Conservation (phyloP, 2,329 filamentous ascomycete genomes). For the Aureobasidium sp. region DNA sequence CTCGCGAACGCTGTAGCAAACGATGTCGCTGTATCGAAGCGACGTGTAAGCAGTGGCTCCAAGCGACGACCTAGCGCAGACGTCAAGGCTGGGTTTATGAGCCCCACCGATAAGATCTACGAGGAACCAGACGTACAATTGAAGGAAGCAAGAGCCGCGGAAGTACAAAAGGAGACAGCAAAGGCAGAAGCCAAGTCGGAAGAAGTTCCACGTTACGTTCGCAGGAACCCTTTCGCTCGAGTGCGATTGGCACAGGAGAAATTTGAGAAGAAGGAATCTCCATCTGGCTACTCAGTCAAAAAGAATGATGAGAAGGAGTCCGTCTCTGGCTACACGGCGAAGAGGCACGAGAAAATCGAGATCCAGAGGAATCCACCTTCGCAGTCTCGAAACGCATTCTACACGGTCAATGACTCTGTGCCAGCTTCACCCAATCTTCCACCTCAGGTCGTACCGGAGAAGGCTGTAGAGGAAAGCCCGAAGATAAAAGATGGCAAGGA, state of each 20-base stretch:
- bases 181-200: slow-evolving; percentile 1
- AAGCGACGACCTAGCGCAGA: slow-evolving; percentile 59
- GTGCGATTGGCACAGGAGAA: slow-evolving; percentile 46
- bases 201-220: slow-evolving; percentile 38
- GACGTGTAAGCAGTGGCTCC: slow-evolving; percentile 54
- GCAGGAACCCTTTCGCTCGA: slow-evolving; percentile 57
- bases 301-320: slow-evolving; percentile 13
- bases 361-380: slow-evolving; percentile 77
- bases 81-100: slow-evolving; percentile 54
- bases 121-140: slow-evolving; percentile 62
- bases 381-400: slow-evolving; percentile 72
- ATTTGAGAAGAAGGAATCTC: slow-evolving; percentile 24
- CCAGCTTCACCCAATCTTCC: slow-evolving; percentile 26
- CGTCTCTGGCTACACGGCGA: slow-evolving; percentile 20
- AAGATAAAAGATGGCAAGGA: slow-evolving; percentile 71
- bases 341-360: slow-evolving; percentile 48
- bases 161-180: background rate
- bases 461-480: slow-evolving; percentile 30
- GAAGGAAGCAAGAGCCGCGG: slow-evolving; percentile 16
- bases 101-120: slow-evolving; percentile 72
- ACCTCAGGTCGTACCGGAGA: slow-evolving; percentile 27
- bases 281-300: slow-evolving; percentile 9
- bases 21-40: slow-evolving; percentile 27
- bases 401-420: slow-evolving; percentile 56
- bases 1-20: slow-evolving; percentile 27